phyloP scores from a whole-genome alignment of 352 stramenopile species.

The Poterioochromonas sp. region DNA sequence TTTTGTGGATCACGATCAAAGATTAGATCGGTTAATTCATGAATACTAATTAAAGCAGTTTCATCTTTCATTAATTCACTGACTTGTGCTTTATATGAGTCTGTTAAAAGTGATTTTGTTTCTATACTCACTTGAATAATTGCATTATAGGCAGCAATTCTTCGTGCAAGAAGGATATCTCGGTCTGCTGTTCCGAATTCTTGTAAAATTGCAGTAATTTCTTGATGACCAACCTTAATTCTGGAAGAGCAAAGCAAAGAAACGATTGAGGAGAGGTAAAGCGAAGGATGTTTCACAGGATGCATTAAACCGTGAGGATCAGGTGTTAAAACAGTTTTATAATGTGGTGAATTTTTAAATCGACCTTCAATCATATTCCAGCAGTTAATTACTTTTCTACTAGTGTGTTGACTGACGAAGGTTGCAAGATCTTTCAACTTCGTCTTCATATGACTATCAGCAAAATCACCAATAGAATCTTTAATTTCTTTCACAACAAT shows the following conservation, averaged over 20 bases:
- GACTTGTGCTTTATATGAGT: not conserved
- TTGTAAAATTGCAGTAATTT: not conserved
- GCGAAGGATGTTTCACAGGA: not conserved
- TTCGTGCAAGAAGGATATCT: not conserved
- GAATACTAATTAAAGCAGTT: not conserved
- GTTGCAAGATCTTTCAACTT: not conserved
- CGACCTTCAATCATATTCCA: slow-evolving; percentile 28
- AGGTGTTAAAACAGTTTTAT: not conserved
- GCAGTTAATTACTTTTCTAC: not conserved
- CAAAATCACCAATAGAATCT: not conserved
- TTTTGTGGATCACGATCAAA: not conserved
- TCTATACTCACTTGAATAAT: not conserved
- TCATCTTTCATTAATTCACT: not conserved
- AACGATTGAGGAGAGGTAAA: not conserved
- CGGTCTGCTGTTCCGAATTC: not conserved
- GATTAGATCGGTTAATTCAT: not conserved
- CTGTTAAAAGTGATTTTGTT: not conserved
- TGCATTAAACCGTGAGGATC: not conserved
- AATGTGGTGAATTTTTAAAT: not conserved
- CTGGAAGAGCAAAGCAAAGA: not conserved
- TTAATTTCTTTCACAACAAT: not conserved
- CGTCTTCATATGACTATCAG: not conserved
- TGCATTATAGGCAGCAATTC: slow-evolving; percentile 13
- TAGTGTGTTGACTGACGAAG: not conserved
- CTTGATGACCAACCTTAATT: slow-evolving; percentile 4